phyloP scores from a whole-genome alignment of 202 grass and related monocot genomes.

The Digitaria exilis region DNA sequence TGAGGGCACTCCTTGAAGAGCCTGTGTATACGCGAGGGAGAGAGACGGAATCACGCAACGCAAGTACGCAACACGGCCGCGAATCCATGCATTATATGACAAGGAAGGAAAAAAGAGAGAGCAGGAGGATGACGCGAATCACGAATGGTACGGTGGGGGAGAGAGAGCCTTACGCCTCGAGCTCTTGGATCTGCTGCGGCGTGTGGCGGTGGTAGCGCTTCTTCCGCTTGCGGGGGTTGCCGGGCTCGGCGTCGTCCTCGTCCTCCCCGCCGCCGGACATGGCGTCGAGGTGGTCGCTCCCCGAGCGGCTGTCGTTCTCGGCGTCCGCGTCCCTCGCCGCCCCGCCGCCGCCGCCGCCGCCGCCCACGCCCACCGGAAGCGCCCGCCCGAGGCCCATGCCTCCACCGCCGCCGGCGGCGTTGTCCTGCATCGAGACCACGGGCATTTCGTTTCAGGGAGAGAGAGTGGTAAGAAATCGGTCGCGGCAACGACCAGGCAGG shows the following conservation, averaged over 20 bases:
- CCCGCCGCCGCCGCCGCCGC: neutral
- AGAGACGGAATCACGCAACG: no score
- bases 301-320: conserved; percentile 87
- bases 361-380: conserved; percentile 1
- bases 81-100: conserved; percentile 55
- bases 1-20: conserved; percentile 99
- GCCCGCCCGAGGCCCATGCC: conserved; percentile 30
- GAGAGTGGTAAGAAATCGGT: neutral
- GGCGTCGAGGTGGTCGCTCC: conserved; percentile 85
- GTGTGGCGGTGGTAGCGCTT: conserved; percentile 94
- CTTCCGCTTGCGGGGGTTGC: conserved; percentile 74
- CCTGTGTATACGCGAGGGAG: conserved; percentile 44
- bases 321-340: conserved; percentile 46
- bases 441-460: neutral
- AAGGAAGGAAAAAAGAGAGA: neutral
- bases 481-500: neutral
- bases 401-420: conserved; percentile 35
- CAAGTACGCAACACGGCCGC: neutral
- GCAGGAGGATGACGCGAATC: neutral
- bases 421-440: conserved; percentile 50
- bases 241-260: conserved; percentile 68
- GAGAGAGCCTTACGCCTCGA: conserved; percentile 93
- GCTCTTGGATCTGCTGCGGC: conserved; percentile 95
- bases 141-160: no score
- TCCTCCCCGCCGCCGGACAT: conserved; percentile 72